These are phyloP conservation scores for Apiotrichum domesticum DNA, from an alignment of 1,284 basidiomycete genomes.

Conservation along the genomic window DNA sequence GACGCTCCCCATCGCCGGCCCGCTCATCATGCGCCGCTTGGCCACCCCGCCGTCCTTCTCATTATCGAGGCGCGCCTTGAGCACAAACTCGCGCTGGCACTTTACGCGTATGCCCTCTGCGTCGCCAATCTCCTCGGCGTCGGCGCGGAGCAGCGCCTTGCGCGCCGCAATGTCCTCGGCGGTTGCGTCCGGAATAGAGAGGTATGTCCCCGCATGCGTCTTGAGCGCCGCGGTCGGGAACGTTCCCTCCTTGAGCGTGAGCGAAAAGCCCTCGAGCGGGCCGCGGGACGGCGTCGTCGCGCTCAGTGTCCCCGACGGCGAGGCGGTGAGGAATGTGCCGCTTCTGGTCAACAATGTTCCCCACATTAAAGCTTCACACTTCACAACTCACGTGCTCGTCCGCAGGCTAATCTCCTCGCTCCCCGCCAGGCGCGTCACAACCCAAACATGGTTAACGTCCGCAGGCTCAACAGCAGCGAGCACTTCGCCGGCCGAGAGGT, in stretches of 20 bases:
- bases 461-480: slow-evolving; percentile 43
- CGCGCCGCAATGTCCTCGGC: slow-evolving; percentile 16
- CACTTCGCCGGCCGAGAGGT: slow-evolving; percentile 36
- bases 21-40: slow-evolving; percentile 50
- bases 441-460: slow-evolving; percentile 52
- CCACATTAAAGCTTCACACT: neutral
- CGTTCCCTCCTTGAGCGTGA: slow-evolving; percentile 18
- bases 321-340: slow-evolving; percentile 45
- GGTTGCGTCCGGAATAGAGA: slow-evolving; percentile 26
- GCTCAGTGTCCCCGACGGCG: slow-evolving; percentile 38
- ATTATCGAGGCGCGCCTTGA: slow-evolving; percentile 58
- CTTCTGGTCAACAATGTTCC: slow-evolving; percentile 13
- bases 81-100: slow-evolving; percentile 82
- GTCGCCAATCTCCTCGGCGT: slow-evolving; percentile 77
- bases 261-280: slow-evolving; percentile 44
- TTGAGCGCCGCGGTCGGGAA: slow-evolving; percentile 30
- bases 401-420: slow-evolving; percentile 48
- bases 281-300: slow-evolving; percentile 44
- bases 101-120: slow-evolving; percentile 78
- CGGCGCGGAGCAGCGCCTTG: slow-evolving; percentile 65
- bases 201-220: slow-evolving; percentile 33
- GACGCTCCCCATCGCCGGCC: slow-evolving; percentile 44
- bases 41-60: slow-evolving; percentile 24
- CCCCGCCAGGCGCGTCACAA: slow-evolving; percentile 50
- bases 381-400: slow-evolving; percentile 36